These are phyloP conservation scores for Flaveria linearis DNA, from an alignment of 129 eudicot genomes.

Conservation along the genomic window DNA sequence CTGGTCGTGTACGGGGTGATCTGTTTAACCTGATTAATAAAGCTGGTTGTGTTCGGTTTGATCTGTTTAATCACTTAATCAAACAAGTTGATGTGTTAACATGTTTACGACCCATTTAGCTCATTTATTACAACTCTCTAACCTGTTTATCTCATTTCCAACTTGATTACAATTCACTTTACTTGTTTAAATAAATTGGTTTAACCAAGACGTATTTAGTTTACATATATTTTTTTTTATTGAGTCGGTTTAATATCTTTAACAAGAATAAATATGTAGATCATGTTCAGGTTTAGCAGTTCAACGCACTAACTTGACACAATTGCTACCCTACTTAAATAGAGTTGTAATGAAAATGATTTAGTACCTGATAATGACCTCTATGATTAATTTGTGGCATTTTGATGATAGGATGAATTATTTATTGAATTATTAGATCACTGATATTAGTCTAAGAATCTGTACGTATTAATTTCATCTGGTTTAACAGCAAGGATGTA, in stretches of 20 bases:
- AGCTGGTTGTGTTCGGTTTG: too few species aligned
- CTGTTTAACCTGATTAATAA: neutral
- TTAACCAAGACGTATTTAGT: neutral
- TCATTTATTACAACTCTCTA: too few species aligned
- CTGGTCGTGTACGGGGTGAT: too few species aligned
- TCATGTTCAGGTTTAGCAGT: neutral
- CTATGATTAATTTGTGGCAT: neutral
- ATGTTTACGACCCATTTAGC: too few species aligned
- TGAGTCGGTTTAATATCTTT: neutral
- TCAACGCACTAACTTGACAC: neutral
- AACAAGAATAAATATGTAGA: neutral
- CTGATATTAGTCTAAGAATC: slow-evolving; percentile 5
- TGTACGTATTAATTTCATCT: neutral
- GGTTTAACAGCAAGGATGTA: slow-evolving; percentile 57
- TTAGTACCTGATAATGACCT: neutral
- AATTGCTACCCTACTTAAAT: neutral
- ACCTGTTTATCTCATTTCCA: too few species aligned
- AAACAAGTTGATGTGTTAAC: neutral
- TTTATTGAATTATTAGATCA: neutral
- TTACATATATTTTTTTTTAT: too few species aligned
- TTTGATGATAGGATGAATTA: neutral
- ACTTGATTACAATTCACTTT: too few species aligned
- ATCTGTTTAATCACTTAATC: neutral
- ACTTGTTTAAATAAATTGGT: neutral
- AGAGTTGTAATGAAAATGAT: neutral